phyloP scores from a whole-genome alignment of 495 filamentous ascomycete genomes.

The Rusavskia elegans region DNA sequence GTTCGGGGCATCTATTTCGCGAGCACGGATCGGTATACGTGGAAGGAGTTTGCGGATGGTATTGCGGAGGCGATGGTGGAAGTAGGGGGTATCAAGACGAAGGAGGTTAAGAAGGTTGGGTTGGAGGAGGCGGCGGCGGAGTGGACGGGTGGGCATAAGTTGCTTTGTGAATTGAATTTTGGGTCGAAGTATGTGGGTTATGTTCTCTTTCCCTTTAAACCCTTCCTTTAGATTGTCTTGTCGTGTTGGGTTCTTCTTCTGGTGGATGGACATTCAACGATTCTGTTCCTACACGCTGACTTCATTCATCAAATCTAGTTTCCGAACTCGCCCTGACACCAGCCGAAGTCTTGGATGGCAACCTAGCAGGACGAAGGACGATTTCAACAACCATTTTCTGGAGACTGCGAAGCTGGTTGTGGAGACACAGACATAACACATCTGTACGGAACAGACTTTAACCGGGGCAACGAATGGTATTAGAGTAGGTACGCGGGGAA shows the following conservation, averaged over 20 bases:
- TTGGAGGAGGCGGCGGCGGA: slow-evolving; percentile 20
- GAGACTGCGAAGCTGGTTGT: background rate
- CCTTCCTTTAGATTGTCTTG: background rate
- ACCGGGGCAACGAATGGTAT: background rate
- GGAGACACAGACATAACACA: background rate
- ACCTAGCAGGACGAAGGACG: slow-evolving; percentile 10
- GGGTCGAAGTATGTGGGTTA: slow-evolving; percentile 14
- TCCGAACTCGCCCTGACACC: slow-evolving; percentile 16
- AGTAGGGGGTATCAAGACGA: slow-evolving; percentile 17
- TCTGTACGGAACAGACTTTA: background rate
- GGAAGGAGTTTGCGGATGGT: slow-evolving; percentile 21
- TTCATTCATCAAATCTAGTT: background rate
- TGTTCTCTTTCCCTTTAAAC: background rate
- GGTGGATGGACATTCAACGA: background rate
- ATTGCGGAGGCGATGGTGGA: slow-evolving; percentile 22
- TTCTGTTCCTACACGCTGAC: too few species aligned
- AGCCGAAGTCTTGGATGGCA: slow-evolving; percentile 25
- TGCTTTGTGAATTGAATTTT: slow-evolving; percentile 21
- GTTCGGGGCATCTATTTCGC: slow-evolving; percentile 30
- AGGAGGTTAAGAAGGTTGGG: slow-evolving; percentile 16
- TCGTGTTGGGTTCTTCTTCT: background rate
- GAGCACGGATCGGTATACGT: slow-evolving; percentile 23
- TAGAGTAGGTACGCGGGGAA: background rate
- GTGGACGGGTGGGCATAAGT: slow-evolving; percentile 12
- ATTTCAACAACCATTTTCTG: slow-evolving; percentile 1